Evolutionary conservation across 805 yeast genomes (phyloP), one percentile per base, ranked within the genome.

Genomic region (Ogataea paradorogensis): DNA sequence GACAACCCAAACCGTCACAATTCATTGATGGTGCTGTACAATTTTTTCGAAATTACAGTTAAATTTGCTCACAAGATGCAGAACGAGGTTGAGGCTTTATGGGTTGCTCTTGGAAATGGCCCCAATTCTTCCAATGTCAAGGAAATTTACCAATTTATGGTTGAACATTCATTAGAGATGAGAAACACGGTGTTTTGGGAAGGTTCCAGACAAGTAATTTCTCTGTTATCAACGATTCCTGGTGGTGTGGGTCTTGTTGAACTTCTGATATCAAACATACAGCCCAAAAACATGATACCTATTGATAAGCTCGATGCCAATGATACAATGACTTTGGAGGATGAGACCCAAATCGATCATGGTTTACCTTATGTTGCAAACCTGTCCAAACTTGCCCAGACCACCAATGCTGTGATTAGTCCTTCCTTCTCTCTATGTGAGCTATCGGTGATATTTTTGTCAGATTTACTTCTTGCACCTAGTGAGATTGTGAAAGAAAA

Each of bases 91-190:
- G 97, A 90, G 59, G 95, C 95, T 0, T 62, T 93, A 15, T 93
- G 99, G 99, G 88, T 86, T 5, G 91, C 97, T 0, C 67, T 93
- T n/a, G 96, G 95, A 1, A 78, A 75, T 35, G 86, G 84, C 5
- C 73, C 75, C n/a, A 73, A 76, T 21, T 72, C 76, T 22, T 71
- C 67, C n/a, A 89, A 91, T 52, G 81, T 82, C 15, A 79, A 79
- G 31, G 80, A 77, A 1, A 84, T 88, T 15, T 63, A 87, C 54
- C 84, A 81, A 31, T 93, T 80, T 55, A 67, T 88, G 30, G 68
- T 86, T 31, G 71, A 71, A 15, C 77, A 81, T 25, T 81, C 95
- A 27, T 65, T 90, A 39, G 78, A 79, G 28, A 70, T 83, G 35
- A 76, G 86, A 43, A 85, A 81, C 51, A 76, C 93, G 0, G 63